These are phyloP conservation scores for Hypoxylon rickii DNA, from an alignment of 495 filamentous ascomycete species.

Conservation along the genomic window DNA sequence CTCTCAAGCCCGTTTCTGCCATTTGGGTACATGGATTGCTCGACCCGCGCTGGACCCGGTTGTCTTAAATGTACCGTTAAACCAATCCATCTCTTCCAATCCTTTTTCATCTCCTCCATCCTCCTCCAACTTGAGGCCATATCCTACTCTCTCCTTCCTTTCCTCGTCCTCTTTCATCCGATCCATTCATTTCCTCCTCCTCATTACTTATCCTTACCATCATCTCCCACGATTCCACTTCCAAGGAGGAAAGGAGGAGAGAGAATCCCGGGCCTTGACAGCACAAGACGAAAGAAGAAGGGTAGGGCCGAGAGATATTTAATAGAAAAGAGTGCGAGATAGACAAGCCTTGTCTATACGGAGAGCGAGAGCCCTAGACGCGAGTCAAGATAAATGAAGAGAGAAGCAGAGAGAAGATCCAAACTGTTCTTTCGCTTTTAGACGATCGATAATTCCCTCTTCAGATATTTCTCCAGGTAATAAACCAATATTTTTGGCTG, in stretches of 20 bases:
- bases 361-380: too few species aligned
- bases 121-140: conserved; percentile 61
- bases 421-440: conserved; percentile 27
- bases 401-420: conserved; percentile 29
- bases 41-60: conserved; percentile 36
- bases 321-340: conserved; percentile 31
- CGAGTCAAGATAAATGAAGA: conserved; percentile 32
- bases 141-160: conserved; percentile 60
- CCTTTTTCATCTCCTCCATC: conserved; percentile 59
- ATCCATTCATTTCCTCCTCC: conserved; percentile 55
- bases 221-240: conserved; percentile 46
- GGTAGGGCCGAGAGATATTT: conserved; percentile 31
- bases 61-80: conserved; percentile 58
- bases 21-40: conserved; percentile 2
- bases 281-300: conserved; percentile 31
- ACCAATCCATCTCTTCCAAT: conserved; percentile 54
- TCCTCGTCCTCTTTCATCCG: conserved; percentile 57
- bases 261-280: conserved; percentile 38
- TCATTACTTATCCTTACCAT: conserved; percentile 41
- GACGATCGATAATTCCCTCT: conserved; percentile 28
- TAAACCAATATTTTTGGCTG: conserved; percentile 31
- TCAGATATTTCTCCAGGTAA: conserved; percentile 37
- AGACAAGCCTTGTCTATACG: too few species aligned
- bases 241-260: conserved; percentile 49
- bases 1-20: conserved; percentile 22